Conservation (phyloP, 768 basidiomycete genomes). For the Lyophyllum decastes region DNA sequence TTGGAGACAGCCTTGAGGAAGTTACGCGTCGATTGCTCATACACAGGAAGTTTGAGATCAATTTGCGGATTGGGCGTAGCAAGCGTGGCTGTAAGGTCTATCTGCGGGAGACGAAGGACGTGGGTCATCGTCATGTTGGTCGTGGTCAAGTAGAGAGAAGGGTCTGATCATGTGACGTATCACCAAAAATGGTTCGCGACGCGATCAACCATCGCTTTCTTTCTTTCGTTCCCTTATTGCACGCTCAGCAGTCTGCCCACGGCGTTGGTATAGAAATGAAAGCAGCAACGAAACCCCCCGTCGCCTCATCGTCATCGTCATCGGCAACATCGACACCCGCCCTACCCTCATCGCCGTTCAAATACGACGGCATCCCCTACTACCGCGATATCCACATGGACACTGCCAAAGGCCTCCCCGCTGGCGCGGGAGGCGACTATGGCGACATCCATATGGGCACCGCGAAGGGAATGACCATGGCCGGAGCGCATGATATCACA, state of each 20-base stretch:
- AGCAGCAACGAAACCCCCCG: neutral
- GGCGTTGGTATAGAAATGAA: slow-evolving; percentile 2
- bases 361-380: slow-evolving; percentile 21
- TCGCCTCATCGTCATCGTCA: slow-evolving; percentile 5
- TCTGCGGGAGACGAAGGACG: slow-evolving; percentile 46
- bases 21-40: slow-evolving; percentile 66
- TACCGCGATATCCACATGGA: slow-evolving; percentile 76
- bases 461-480: slow-evolving; percentile 55
- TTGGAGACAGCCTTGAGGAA: slow-evolving; percentile 72
- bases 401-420: slow-evolving; percentile 64
- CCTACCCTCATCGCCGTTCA: slow-evolving; percentile 28
- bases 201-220: slow-evolving; percentile 5
- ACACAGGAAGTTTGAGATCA: slow-evolving; percentile 61
- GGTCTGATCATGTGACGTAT: slow-evolving; percentile 15
- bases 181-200: slow-evolving; percentile 3
- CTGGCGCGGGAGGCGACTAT: slow-evolving; percentile 10
- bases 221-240: neutral
- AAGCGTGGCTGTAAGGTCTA: slow-evolving; percentile 63
- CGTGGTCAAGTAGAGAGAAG: slow-evolving; percentile 2
- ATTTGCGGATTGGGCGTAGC: slow-evolving; percentile 57
- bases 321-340: slow-evolving; percentile 29
- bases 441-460: slow-evolving; percentile 75
- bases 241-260: neutral
- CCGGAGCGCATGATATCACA: slow-evolving; percentile 49
- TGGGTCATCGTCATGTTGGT: slow-evolving; percentile 8